Percentiles rank a stretch among this genome's conserved stretches.
Conservation (phyloP, 2,329 filamentous ascomycete genomes). For the Pseudocercospora cruenta region DNA sequence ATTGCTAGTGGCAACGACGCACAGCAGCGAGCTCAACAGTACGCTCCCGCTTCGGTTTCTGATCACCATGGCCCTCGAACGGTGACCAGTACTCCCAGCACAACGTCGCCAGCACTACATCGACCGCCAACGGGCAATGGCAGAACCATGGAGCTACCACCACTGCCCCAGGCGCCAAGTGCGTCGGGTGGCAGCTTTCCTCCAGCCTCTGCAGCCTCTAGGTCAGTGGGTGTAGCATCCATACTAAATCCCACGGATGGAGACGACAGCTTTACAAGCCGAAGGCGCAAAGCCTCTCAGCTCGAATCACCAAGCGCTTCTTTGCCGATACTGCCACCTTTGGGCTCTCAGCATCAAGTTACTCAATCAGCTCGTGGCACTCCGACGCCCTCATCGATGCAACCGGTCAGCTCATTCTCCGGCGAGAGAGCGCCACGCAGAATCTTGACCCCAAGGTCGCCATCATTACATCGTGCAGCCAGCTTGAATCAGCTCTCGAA, state of each 20-base stretch:
- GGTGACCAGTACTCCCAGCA: slow-evolving; percentile 13
- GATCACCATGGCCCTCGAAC: slow-evolving; percentile 20
- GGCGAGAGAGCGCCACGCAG: slow-evolving; percentile 41
- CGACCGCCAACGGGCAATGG: slow-evolving; percentile 25
- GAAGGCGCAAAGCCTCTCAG: slow-evolving; percentile 48
- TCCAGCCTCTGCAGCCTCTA: slow-evolving; percentile 37
- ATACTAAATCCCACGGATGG: slow-evolving; percentile 50
- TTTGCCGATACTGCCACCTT: slow-evolving; percentile 40
- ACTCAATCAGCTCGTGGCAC: slow-evolving; percentile 22
- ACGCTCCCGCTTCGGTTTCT: slow-evolving; percentile 15
- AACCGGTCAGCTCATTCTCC: slow-evolving; percentile 8
- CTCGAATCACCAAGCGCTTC: slow-evolving; percentile 47
- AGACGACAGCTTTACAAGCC: slow-evolving; percentile 39
- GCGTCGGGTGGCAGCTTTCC: slow-evolving; percentile 27
- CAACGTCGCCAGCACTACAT: slow-evolving; percentile 19
- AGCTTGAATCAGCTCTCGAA: slow-evolving; percentile 51
- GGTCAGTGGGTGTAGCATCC: slow-evolving; percentile 48
- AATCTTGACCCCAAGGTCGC: slow-evolving; percentile 63
- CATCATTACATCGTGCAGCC: slow-evolving; percentile 53
- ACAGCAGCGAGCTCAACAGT: slow-evolving; percentile 13
- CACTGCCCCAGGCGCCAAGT: slow-evolving; percentile 31
- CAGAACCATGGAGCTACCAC: slow-evolving; percentile 36
- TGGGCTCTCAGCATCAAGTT: slow-evolving; percentile 21
- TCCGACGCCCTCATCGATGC: slow-evolving; percentile 30
- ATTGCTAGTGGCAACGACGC: slow-evolving; percentile 24